Conservation (phyloP, 2,329 filamentous ascomycete species). For the Trichophyton schoenleinii region DNA sequence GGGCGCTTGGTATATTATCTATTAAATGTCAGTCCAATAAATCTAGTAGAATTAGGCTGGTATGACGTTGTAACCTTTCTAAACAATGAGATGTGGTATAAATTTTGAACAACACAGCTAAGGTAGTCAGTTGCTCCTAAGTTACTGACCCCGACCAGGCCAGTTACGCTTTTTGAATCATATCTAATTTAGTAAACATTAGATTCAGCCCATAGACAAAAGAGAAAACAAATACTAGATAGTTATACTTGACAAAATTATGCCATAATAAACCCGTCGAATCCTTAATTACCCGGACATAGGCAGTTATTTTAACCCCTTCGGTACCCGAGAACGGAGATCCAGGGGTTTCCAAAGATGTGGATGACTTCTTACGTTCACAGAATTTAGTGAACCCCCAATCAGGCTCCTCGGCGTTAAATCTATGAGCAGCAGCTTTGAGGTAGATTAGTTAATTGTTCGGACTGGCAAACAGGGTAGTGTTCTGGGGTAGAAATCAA, state of each 20-base stretch:
- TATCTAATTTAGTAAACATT: constrained; percentile 46
- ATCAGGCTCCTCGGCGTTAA: constrained; percentile 90
- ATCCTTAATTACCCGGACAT: constrained; percentile 38
- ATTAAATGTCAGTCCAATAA: constrained; percentile 6
- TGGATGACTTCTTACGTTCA: constrained; percentile 69
- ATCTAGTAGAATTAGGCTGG: not conserved
- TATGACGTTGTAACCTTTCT: constrained; percentile 52
- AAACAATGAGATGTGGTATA: constrained; percentile 84
- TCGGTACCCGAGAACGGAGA: constrained; percentile 43
- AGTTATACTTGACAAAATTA: constrained; percentile 31
- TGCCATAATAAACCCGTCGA: constrained; percentile 39
- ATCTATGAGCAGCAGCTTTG: constrained; percentile 69
- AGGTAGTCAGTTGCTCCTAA: constrained; percentile 88
- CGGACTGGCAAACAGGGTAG: not conserved
- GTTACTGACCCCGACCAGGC: constrained; percentile 91
- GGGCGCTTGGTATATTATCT: constrained; percentile 94
- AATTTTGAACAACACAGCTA: constrained; percentile 69
- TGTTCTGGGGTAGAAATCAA: constrained; percentile 22
- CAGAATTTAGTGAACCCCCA: constrained; percentile 97
- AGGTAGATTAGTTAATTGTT: constrained; percentile 7
- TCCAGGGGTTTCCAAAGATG: constrained; percentile 56
- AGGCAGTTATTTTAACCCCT: constrained; percentile 35
- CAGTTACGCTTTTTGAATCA: constrained; percentile 98
- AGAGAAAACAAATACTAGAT: not conserved
- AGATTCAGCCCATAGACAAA: constrained; percentile 24